Evolutionary conservation across 306 rosid species (phyloP).

Genomic region (Pachyrhizus erosus): DNA sequence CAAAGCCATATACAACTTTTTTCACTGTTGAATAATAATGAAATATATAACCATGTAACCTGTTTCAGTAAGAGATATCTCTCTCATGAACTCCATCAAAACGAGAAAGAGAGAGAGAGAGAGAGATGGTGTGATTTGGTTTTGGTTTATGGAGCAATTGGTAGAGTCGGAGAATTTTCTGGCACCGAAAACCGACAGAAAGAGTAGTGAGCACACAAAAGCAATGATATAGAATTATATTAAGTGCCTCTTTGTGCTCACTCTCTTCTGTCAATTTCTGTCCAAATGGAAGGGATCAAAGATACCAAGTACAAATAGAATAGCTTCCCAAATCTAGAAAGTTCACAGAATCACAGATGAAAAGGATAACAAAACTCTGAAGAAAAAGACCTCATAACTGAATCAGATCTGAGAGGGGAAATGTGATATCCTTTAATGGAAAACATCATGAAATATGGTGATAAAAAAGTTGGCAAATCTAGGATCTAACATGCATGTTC

Average conservation of each 20-base stretch:
- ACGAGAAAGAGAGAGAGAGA: constrained; percentile 6
- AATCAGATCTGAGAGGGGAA: constrained; percentile 61
- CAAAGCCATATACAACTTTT: background rate
- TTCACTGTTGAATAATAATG: constrained; percentile 4
- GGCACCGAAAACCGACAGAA: constrained; percentile 70
- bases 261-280: constrained; percentile 99
- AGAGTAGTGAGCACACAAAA: constrained; percentile 90
- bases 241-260: constrained; percentile 87
- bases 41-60: background rate
- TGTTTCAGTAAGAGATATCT: background rate
- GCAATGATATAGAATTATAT: constrained; percentile 64
- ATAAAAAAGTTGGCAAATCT: background rate
- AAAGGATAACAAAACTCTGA: background rate
- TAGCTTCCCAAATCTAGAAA: constrained; percentile 46
- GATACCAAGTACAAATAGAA: constrained; percentile 15
- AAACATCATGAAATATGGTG: constrained; percentile 23
- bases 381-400: constrained; percentile 9
- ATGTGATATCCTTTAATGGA: constrained; percentile 41
- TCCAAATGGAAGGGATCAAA: constrained; percentile 43
- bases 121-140: background rate
- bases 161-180: constrained; percentile 33
- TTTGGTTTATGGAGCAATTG: constrained; percentile 28
- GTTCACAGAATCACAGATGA: constrained; percentile 6
- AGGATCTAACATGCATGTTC: constrained; percentile 15
- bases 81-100: background rate